phyloP scores from a whole-genome alignment of 768 basidiomycete genomes.

The Vishniacozyma victoriae region DNA sequence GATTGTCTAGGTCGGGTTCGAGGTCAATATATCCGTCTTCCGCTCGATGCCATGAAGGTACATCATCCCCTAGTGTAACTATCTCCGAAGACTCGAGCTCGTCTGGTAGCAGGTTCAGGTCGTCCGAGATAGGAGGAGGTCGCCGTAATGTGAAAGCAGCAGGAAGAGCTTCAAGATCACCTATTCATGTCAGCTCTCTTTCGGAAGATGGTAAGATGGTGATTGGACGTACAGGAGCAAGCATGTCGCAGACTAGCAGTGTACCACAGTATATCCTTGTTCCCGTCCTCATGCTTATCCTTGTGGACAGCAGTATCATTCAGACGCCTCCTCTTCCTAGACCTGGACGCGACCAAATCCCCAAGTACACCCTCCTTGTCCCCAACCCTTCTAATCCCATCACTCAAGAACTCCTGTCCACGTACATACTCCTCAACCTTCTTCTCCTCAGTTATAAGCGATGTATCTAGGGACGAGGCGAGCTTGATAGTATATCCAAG shows the following conservation, averaged over 20 bases:
- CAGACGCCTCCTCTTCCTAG: not conserved
- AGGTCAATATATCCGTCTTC: slow-evolving; percentile 6
- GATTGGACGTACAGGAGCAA: slow-evolving; percentile 20
- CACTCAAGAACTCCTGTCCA: slow-evolving; percentile 11
- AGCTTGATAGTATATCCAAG: no score
- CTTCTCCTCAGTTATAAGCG: not conserved
- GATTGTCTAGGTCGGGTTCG: slow-evolving; percentile 15
- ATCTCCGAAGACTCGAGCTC: no score
- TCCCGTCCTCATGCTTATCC: not conserved
- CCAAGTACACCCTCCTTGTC: not conserved
- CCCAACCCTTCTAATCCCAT: slow-evolving; percentile 9
- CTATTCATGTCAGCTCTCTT: no score
- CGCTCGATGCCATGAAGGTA: not conserved
- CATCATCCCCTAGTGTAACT: not conserved
- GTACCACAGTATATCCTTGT: slow-evolving; percentile 18
- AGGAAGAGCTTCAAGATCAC: not conserved
- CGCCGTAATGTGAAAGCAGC: not conserved
- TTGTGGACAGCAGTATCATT: not conserved
- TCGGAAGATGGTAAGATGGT: not conserved
- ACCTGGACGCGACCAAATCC: not conserved
- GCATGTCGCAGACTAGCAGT: slow-evolving; percentile 19
- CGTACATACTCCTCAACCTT: not conserved
- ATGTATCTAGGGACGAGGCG: no score
- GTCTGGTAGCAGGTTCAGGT: no score
- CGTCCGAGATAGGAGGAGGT: slow-evolving; percentile 11